Evolutionary conservation across 768 basidiomycete species (phyloP).

Genomic region (Collybia sp.): DNA sequence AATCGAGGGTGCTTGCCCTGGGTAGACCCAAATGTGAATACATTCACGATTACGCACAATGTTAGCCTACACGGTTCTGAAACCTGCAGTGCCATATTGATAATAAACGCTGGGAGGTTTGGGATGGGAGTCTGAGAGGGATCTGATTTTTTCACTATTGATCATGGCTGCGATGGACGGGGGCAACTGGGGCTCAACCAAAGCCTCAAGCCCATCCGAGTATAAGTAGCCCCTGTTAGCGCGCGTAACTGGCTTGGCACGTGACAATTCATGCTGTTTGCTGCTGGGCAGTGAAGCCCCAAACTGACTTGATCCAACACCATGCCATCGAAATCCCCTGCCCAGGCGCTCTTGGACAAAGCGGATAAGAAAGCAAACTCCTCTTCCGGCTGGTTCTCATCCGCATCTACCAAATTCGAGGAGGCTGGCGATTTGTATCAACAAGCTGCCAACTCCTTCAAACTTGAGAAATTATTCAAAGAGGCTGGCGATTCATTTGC

Average conservation of each 20-base stretch:
- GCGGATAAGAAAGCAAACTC: constrained; percentile 91
- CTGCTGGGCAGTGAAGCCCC: constrained; percentile 3
- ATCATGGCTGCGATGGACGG: too few relatives aligned
- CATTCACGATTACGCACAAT: constrained; percentile 7
- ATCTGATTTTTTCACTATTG: constrained; percentile 31
- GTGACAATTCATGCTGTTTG: constrained; percentile 6
- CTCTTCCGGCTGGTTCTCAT: constrained; percentile 85
- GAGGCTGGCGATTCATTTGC: constrained; percentile 91
- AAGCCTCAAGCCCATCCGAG: too few relatives aligned
- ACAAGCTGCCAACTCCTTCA: constrained; percentile 91
- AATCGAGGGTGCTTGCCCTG: constrained; percentile 72
- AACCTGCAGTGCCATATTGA: constrained; percentile 93
- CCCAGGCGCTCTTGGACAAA: constrained; percentile 71
- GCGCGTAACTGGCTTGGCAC: neutral
- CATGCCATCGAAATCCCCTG: constrained; percentile 77
- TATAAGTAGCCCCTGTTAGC: too few relatives aligned
- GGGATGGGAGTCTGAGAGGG: constrained; percentile 56
- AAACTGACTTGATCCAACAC: constrained; percentile 6
- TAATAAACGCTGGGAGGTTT: constrained; percentile 69
- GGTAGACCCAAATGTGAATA: constrained; percentile 7
- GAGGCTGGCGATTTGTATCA: constrained; percentile 95
- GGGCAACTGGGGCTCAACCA: too few relatives aligned
- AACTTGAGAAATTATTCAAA: constrained; percentile 87
- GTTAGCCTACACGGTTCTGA: constrained; percentile 69
- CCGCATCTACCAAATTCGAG: constrained; percentile 79